A percentile compares a stretch with the other conserved stretches of the same genome.
Conservation (phyloP, 345 rosid genomes). For the Eucalyptus curtisii region DNA sequence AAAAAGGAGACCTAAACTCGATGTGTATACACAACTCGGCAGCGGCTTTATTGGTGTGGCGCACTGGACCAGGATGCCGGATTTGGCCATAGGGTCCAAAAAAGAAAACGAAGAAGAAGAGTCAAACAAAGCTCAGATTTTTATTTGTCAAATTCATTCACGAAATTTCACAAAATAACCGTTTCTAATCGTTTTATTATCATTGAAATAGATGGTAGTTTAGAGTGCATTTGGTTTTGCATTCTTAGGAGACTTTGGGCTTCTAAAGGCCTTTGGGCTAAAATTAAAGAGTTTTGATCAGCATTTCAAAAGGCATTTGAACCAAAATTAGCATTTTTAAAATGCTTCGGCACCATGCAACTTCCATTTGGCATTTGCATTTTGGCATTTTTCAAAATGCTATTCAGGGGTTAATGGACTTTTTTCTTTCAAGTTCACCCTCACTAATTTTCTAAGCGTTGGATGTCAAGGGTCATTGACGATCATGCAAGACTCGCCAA, state of each 20-base stretch:
- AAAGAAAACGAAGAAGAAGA: neutral
- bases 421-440: neutral
- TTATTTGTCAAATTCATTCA: neutral
- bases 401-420: accelerated
- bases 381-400: neutral
- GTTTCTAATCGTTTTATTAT: neutral
- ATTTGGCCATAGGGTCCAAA: neutral
- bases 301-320: accelerated
- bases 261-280: neutral
- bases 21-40: neutral
- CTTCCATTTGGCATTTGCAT: neutral
- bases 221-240: neutral
- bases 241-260: accelerated
- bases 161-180: neutral
- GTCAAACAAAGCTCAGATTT: neutral
- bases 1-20: neutral
- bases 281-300: neutral
- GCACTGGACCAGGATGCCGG: neutral
- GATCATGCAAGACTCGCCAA: neutral
- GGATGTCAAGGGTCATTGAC: accelerated
- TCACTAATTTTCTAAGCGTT: neutral
- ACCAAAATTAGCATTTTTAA: neutral
- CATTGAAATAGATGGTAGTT: accelerated
- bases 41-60: neutral
- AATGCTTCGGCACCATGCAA: accelerated